Evolutionary conservation across 495 filamentous ascomycete species (phyloP).

Genomic region (Penicillium salamii): DNA sequence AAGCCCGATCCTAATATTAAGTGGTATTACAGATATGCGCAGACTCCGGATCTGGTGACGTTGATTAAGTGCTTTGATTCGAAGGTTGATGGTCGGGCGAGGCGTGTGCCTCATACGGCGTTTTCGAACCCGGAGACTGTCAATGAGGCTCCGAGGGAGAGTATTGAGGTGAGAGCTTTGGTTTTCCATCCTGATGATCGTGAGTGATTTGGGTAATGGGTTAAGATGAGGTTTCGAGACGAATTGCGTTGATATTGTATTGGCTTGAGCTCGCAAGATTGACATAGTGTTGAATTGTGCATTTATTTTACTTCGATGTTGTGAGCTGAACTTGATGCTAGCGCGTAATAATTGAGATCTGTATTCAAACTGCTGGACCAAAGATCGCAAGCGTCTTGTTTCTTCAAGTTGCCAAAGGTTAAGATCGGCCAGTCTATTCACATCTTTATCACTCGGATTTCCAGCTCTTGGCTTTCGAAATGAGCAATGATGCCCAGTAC

Average conservation of each 20-base stretch:
- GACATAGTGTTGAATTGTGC: not conserved
- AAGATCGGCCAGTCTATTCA: too few species aligned
- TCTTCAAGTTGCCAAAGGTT: too few species aligned
- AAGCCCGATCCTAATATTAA: slow-evolving; percentile 38
- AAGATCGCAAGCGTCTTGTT: too few species aligned
- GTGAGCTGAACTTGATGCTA: too few species aligned
- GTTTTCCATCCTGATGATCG: slow-evolving; percentile 53
- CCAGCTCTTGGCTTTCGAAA: too few species aligned
- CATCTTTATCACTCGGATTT: too few species aligned
- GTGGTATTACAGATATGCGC: slow-evolving; percentile 52
- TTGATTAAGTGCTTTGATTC: slow-evolving; percentile 73
- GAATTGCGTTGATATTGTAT: not conserved
- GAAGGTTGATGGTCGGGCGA: slow-evolving; percentile 53
- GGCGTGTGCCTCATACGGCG: slow-evolving; percentile 59
- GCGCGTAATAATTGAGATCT: too few species aligned
- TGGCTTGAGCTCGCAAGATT: not conserved
- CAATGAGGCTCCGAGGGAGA: slow-evolving; percentile 52
- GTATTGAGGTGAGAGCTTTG: slow-evolving; percentile 61
- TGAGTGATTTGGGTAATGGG: slow-evolving; percentile 27
- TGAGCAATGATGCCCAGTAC: too few species aligned
- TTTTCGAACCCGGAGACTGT: slow-evolving; percentile 55
- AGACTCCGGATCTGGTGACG: slow-evolving; percentile 58
- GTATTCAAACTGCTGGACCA: too few species aligned
- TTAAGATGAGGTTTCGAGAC: too few species aligned
- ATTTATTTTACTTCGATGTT: too few species aligned